phyloP scores from a whole-genome alignment of 2,329 filamentous ascomycete species.

The Penicillium sp. region DNA sequence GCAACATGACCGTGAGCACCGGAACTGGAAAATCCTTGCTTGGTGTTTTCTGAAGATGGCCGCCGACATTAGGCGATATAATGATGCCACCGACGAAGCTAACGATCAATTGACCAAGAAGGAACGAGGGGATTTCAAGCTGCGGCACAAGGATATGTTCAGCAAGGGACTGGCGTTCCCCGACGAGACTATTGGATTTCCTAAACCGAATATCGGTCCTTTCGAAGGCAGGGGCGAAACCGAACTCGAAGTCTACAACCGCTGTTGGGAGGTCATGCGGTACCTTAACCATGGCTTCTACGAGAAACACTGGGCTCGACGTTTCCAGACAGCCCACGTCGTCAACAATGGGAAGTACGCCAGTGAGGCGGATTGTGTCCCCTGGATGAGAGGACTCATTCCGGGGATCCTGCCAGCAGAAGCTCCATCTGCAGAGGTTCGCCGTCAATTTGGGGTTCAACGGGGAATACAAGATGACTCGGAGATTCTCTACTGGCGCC shows the following conservation, averaged over 20 bases:
- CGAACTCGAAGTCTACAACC: not conserved
- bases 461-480: too few relatives aligned
- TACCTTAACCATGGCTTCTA: not conserved
- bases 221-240: not conserved
- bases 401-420: too few relatives aligned
- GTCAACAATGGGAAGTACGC: not conserved
- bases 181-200: not conserved
- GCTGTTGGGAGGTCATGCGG: not conserved
- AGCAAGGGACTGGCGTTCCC: not conserved
- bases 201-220: not conserved
- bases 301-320: not conserved
- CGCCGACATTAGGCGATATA: not conserved
- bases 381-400: not conserved
- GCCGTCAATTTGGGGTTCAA: too few relatives aligned
- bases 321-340: not conserved
- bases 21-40: not conserved
- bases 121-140: not conserved
- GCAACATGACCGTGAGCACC: not conserved
- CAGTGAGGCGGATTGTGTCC: not conserved
- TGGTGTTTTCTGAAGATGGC: not conserved
- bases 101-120: not conserved
- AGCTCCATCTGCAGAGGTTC: too few relatives aligned
- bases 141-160: not conserved
- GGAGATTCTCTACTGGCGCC: too few relatives aligned
- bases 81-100: not conserved